Evolutionary conservation across 2,329 filamentous ascomycete genomes (phyloP).

Genomic region (Salinomyces thailandicus): DNA sequence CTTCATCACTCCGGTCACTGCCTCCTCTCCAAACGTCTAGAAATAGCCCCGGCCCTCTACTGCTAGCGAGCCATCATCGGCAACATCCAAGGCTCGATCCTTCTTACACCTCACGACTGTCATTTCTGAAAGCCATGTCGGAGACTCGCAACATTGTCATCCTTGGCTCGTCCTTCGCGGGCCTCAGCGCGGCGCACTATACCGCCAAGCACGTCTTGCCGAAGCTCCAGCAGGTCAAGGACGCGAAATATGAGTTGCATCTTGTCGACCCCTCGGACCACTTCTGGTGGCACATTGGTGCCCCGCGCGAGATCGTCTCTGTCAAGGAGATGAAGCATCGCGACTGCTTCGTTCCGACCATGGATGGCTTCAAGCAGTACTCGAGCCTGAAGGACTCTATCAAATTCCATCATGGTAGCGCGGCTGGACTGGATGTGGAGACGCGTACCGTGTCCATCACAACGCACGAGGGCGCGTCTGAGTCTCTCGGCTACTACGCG

Average conservation of each 20-base stretch:
- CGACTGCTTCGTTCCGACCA: slow-evolving; percentile 41
- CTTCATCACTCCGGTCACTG: not conserved
- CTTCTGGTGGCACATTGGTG: slow-evolving; percentile 44
- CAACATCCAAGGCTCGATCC: not conserved
- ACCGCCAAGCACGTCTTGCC: slow-evolving; percentile 44
- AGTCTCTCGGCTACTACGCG: slow-evolving; percentile 40
- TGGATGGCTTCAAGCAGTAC: slow-evolving; percentile 43
- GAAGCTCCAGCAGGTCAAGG: slow-evolving; percentile 19
- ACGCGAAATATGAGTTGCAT: slow-evolving; percentile 40
- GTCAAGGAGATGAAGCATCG: slow-evolving; percentile 37
- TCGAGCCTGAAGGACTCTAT: slow-evolving; percentile 27
- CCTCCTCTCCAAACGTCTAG: not conserved
- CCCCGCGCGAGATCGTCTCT: slow-evolving; percentile 44
- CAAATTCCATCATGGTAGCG: slow-evolving; percentile 40
- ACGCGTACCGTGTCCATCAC: slow-evolving; percentile 36
- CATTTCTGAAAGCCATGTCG: slow-evolving; percentile 16
- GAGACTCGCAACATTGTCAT: slow-evolving; percentile 39
- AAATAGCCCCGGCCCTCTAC: not conserved
- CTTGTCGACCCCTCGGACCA: slow-evolving; percentile 44
- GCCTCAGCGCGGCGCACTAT: slow-evolving; percentile 44
- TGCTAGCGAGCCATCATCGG: not conserved
- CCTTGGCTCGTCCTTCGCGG: slow-evolving; percentile 45
- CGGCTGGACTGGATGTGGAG: slow-evolving; percentile 36
- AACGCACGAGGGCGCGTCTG: slow-evolving; percentile 20
- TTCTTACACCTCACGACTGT: not conserved